A percentile compares a stretch with the other conserved stretches of the same genome.
phyloP scores from a whole-genome alignment of 164 flowering plant species.

The Kalanchoe fedtschenkoi region DNA sequence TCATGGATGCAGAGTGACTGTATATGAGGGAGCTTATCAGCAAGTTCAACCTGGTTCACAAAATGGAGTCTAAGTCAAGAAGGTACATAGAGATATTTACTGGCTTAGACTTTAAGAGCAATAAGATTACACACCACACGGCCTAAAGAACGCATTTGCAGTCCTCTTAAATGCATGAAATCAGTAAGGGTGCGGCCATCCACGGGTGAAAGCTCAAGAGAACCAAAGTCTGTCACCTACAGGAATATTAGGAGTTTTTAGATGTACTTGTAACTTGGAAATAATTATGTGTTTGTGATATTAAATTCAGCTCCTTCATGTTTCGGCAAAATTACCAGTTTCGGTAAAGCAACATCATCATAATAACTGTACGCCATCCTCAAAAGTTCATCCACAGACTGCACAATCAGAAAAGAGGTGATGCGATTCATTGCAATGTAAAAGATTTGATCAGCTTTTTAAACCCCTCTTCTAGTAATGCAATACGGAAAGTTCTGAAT shows the following conservation, averaged over 20 bases:
- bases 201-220: slow-evolving; percentile 93
- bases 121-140: slow-evolving; percentile 56
- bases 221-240: slow-evolving; percentile 88
- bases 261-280: neutral
- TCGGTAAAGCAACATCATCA: slow-evolving; percentile 81
- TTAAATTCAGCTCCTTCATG: neutral
- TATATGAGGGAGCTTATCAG: slow-evolving; percentile 89
- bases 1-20: slow-evolving; percentile 91
- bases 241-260: slow-evolving; percentile 7
- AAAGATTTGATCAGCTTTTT: neutral
- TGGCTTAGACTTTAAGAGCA: neutral
- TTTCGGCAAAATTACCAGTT: slow-evolving; percentile 51
- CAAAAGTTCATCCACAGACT: slow-evolving; percentile 68
- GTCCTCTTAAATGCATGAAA: slow-evolving; percentile 91
- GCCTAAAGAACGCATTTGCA: slow-evolving; percentile 79
- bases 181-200: slow-evolving; percentile 94
- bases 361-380: slow-evolving; percentile 57
- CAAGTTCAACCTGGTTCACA: slow-evolving; percentile 60
- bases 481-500: neutral
- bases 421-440: neutral
- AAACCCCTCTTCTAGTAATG: neutral
- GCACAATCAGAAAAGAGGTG: slow-evolving; percentile 13
- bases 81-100: neutral
- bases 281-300: neutral
- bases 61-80: slow-evolving; percentile 7